Base-by-base conservation (phyloP, 2,329 filamentous ascomycete species). In the Mollisiaceae sp. region DNA sequence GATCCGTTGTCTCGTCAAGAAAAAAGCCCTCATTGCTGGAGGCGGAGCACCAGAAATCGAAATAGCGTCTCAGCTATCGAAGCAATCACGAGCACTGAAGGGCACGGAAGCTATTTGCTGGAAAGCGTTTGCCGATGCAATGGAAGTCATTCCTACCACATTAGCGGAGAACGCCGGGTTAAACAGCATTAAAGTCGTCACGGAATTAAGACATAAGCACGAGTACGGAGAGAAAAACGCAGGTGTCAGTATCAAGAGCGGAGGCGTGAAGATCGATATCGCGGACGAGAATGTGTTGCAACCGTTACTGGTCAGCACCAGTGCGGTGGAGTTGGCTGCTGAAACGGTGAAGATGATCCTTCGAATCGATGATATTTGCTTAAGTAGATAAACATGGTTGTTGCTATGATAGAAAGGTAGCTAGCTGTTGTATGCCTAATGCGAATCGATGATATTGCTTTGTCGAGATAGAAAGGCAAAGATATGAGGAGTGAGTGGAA, bases 181-280 rank as follows among this genome's bases (percentile, higher is more conserved):
- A 69, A 99, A 99, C 85, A 94, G 92, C 78, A 99, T 99, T 85
- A 97, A 96, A 82, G 95, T 99, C 35, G 95, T 99, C 56, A 99
- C 95, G 32, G 95, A 98, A 75, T 82, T 99, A 76, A 87, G 95
- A 76, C 93, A 97, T 81, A 89, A 94, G 75, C 95, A 99, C 80
- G 95, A 95, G 73, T 90, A 94, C 80, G 95, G 94, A 63, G 94
- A 98, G 86, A 91, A 90, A 82, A 97, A 96, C 75, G 95, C 96
- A 1, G 96, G 95, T 74, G 94, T 99, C 69, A 97, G 94, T 82
- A 98, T 99, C 84, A 95, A 97, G 85, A 94, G 92, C 70, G 94
- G 95, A 47, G 95, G 95, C 66, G 95, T 99, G 70, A 97, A 97
- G 86, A 89, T 91, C 73, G 96, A 99, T 82, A 98, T 98, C 77